Evolutionary conservation across 208 protist genomes (phyloP).

Genomic region (Leishmania major): DNA sequence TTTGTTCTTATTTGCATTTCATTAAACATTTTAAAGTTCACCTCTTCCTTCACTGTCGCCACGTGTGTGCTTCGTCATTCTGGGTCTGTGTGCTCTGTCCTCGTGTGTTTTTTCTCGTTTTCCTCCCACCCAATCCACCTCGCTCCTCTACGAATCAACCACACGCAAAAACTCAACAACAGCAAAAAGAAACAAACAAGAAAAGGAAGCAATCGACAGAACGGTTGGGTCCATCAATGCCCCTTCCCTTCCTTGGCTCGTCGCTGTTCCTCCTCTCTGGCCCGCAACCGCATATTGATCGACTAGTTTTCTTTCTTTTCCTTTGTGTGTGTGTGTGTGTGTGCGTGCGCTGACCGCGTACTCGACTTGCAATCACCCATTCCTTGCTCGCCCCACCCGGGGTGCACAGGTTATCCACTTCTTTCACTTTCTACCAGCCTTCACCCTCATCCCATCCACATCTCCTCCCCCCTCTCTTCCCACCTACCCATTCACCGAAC

Average conservation of each 20-base stretch:
- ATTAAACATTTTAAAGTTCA: background rate
- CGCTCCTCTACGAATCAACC: background rate
- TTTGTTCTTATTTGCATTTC: constrained; percentile 5
- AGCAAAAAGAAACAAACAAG: background rate
- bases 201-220: background rate
- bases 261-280: background rate
- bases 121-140: background rate
- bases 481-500: background rate
- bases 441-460: background rate
- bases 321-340: background rate
- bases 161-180: background rate
- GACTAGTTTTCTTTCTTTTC: background rate
- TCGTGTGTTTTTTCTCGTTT: background rate
- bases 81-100: background rate
- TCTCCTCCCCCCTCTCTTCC: background rate
- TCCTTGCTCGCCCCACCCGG: background rate
- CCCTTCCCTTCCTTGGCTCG: background rate
- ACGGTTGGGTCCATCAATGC: background rate
- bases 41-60: background rate
- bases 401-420: background rate
- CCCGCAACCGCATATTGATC: background rate
- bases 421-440: background rate
- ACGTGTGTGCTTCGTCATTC: background rate
- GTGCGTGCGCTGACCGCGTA: background rate
- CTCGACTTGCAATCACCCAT: background rate